Conservation (phyloP, 192 early-diverging fungal genomes). For the Coemansia sp. region DNA sequence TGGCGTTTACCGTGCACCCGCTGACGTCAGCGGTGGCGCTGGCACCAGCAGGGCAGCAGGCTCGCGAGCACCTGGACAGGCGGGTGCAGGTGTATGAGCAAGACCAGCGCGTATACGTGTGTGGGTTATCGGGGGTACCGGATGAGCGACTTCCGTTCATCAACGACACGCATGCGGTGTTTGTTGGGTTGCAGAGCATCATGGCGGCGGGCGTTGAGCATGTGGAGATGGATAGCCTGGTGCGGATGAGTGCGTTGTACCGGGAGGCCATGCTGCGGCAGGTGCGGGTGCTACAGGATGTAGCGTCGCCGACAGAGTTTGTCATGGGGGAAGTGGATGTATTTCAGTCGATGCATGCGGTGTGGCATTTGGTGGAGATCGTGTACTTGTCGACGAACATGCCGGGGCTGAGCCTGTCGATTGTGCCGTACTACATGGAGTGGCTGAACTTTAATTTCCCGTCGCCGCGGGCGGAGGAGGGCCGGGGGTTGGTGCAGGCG, state of each 20-base stretch:
- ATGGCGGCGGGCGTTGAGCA: slow-evolving; percentile 2
- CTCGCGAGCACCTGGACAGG: slow-evolving; percentile 7
- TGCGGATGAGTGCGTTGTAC: slow-evolving; percentile 35
- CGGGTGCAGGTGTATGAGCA: slow-evolving; percentile 9
- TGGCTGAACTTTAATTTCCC: slow-evolving; percentile 50
- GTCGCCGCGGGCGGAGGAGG: slow-evolving; percentile 26
- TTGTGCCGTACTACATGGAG: slow-evolving; percentile 26
- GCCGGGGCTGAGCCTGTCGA: slow-evolving; percentile 18
- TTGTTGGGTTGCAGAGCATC: slow-evolving; percentile 24
- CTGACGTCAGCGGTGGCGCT: slow-evolving; percentile 15
- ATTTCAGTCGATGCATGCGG: slow-evolving; percentile 41
- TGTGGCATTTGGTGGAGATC: slow-evolving; percentile 47
- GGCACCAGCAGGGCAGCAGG: slow-evolving; percentile 16
- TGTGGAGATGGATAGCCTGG: slow-evolving; percentile 7
- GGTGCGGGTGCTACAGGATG: slow-evolving; percentile 25
- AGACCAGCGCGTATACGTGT: slow-evolving; percentile 27
- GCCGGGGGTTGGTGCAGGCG: slow-evolving; percentile 3
- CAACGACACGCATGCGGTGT: slow-evolving; percentile 46
- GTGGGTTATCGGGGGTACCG: slow-evolving; percentile 6
- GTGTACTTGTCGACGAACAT: slow-evolving; percentile 28
- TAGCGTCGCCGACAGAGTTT: slow-evolving; percentile 4
- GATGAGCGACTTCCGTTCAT: slow-evolving; percentile 29
- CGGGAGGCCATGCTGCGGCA: slow-evolving; percentile 44
- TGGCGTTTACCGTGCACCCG: slow-evolving; percentile 25
- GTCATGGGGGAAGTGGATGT: slow-evolving; percentile 6